A percentile compares a stretch with the other conserved stretches of the same genome.
These are phyloP conservation scores for Yamadazyma dushanensis DNA, from an alignment of 1,139 yeast genomes.

Conservation along the genomic window DNA sequence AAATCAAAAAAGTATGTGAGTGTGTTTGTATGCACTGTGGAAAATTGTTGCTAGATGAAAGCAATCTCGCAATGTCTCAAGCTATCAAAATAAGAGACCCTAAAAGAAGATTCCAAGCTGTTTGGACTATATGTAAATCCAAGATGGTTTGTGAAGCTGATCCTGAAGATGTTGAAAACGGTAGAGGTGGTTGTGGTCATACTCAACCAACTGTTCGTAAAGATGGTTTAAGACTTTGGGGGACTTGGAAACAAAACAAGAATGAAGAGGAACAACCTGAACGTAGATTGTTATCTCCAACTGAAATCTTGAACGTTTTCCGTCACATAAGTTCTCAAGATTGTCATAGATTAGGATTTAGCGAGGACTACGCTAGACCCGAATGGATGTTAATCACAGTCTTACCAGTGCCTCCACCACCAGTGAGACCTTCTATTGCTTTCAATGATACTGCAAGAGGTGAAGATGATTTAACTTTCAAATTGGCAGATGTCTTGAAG, in stretches of 20 bases:
- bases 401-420: slow-evolving; percentile 99
- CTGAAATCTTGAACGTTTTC: slow-evolving; percentile 88
- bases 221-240: slow-evolving; percentile 94
- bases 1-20: slow-evolving; percentile 93
- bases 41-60: slow-evolving; percentile 82
- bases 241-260: slow-evolving; percentile 94
- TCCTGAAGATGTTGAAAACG: slow-evolving; percentile 49
- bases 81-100: slow-evolving; percentile 91
- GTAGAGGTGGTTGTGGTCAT: slow-evolving; percentile 98
- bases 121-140: slow-evolving; percentile 88
- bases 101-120: slow-evolving; percentile 93
- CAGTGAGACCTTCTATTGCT: slow-evolving; percentile 97
- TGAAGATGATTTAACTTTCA: slow-evolving; percentile 98
- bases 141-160: slow-evolving; percentile 97
- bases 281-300: slow-evolving; percentile 81
- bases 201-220: slow-evolving; percentile 94
- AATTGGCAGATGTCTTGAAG: slow-evolving; percentile 93
- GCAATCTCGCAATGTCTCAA: slow-evolving; percentile 82
- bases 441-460: slow-evolving; percentile 99
- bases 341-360: slow-evolving; percentile 79
- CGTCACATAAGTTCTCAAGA: slow-evolving; percentile 89
- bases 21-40: slow-evolving; percentile 99
- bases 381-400: slow-evolving; percentile 98
- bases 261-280: slow-evolving; percentile 85
- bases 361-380: slow-evolving; percentile 96